Evolutionary conservation across 179 eudicot genomes (phyloP), one percentile per base, ranked within the genome.

Genomic region (Corrigiola litoralis): DNA sequence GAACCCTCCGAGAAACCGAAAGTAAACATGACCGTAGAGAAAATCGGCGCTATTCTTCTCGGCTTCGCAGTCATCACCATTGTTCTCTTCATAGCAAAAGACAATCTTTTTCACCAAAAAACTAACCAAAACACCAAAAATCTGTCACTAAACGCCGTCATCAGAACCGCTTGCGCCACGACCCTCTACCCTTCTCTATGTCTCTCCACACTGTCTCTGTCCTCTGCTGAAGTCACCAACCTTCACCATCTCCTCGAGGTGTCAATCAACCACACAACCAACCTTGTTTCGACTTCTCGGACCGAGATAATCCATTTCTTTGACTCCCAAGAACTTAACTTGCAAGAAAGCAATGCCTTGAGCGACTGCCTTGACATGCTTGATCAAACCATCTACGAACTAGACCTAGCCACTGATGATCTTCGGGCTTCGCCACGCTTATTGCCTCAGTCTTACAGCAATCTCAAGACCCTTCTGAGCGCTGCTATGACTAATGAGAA

Each of bases 401-500:
- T 87, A 10, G 51, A 50, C 44, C 67, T 65, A 71, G 78, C 81
- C 1, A 28, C 68, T 33, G 72, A 60, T 32, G 78, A 75, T 48
- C 61, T 82, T 42, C 70, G 40, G 0, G 8, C 12, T 7, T 33
- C 47, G 28, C 65, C 64, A 4, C 41, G 44, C 6, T 25, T 33
- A 10, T 62, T 52, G 37, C 67, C 68, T 2, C 24, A 34, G 0
- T 28, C n/a, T 58, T 84, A 68, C 40, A 75, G 77, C 12, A 63
- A 79, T 47, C 42, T 87, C 52, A 85, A 77, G 66, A 83, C 85
- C 76, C 90, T 85, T 11, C 63, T 87, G 56, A 85, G 90, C 44
- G 88, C 88, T 18, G 90, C 95, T 9, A 87, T 87, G 88, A 85
- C 95, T 5, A 87, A 85, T 53, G 90, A 83, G 68, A 72, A 77